Percentiles rank a stretch among this genome's conserved stretches.
phyloP scores from a whole-genome alignment of 192 early-diverging fungal genomes.

The Phycomyces blakesleeanus region DNA sequence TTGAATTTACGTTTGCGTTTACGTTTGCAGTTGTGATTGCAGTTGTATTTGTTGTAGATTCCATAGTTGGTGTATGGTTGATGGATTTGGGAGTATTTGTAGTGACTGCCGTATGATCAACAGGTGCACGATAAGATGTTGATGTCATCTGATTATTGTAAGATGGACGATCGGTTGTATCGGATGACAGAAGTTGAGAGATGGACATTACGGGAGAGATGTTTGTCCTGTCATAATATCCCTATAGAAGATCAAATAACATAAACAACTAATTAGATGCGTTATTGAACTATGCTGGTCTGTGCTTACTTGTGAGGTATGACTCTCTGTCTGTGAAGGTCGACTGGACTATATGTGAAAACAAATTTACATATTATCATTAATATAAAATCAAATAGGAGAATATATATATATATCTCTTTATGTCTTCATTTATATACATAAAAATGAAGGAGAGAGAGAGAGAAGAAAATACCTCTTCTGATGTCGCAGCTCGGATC shows the following conservation, averaged over 20 bases:
- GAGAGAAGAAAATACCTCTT: background rate
- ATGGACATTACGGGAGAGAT: conserved; percentile 20
- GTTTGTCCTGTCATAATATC: conserved; percentile 4
- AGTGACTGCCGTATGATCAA: background rate
- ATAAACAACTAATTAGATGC: too few relatives aligned
- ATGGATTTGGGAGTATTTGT: too few relatives aligned
- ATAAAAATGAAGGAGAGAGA: too few relatives aligned
- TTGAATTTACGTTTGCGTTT: background rate
- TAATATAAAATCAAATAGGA: too few relatives aligned
- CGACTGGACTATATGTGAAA: too few relatives aligned
- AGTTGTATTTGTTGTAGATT: background rate
- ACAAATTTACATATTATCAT: too few relatives aligned
- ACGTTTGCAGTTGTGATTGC: background rate
- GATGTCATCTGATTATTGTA: conserved; percentile 6
- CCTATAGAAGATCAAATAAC: background rate
- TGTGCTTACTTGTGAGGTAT: too few relatives aligned
- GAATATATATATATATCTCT: too few relatives aligned
- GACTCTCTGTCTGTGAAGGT: too few relatives aligned
- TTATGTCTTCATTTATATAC: too few relatives aligned
- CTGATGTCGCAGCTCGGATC: conserved; percentile 3
- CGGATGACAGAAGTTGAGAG: conserved; percentile 11
- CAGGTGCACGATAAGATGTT: background rate
- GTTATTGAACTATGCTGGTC: too few relatives aligned
- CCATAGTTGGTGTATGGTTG: too few relatives aligned
- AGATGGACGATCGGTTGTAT: background rate